phyloP scores from a whole-genome alignment of 2,329 filamentous ascomycete species.

The Alternaria sp. region DNA sequence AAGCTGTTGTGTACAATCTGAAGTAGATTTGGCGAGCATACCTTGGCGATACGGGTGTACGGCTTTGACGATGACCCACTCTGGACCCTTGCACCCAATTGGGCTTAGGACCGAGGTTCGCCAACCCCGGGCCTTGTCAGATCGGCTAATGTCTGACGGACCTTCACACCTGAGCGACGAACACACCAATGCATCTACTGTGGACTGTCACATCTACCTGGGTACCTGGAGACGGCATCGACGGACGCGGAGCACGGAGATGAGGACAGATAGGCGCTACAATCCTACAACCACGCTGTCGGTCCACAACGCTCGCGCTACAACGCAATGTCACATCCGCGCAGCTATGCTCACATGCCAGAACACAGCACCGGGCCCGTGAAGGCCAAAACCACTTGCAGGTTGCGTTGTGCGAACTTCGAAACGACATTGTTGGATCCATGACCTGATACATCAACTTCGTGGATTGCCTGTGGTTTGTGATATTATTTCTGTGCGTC shows the following conservation, averaged over 20 bases:
- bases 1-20: neutral
- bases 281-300: neutral
- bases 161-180: no score
- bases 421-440: neutral
- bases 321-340: neutral
- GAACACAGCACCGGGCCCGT: neutral
- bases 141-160: no score
- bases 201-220: no score
- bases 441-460: fast-evolving
- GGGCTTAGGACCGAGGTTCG: no score
- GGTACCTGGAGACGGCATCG: no score
- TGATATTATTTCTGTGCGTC: neutral
- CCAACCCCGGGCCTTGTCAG: no score
- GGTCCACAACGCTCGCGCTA: neutral
- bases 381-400: neutral
- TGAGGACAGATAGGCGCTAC: neutral
- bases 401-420: neutral
- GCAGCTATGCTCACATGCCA: neutral
- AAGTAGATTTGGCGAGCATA: neutral
- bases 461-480: neutral
- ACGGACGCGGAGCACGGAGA: fast-evolving
- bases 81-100: no score
- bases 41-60: neutral
- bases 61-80: neutral
- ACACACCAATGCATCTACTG: no score